Conservation (phyloP, 495 filamentous ascomycete genomes). For the Cercophora newfieldiana region DNA sequence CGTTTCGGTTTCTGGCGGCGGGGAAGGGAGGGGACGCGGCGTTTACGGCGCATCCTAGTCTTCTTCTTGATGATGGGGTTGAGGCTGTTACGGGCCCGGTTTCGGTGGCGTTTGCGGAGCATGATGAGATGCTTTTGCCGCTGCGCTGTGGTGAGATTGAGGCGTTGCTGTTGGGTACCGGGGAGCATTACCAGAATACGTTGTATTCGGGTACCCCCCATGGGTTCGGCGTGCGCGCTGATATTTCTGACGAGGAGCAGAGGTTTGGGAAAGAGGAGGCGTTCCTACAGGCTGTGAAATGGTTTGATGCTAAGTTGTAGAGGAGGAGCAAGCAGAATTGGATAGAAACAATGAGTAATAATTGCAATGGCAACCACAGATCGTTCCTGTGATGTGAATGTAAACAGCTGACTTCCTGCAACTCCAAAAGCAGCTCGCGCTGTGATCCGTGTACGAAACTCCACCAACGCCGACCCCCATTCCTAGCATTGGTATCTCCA, state of each 20-base stretch:
- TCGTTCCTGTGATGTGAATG: too few relatives aligned
- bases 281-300: slow-evolving; percentile 68
- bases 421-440: not conserved
- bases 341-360: too few relatives aligned
- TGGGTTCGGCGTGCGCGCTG: slow-evolving; percentile 69
- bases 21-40: slow-evolving; percentile 57
- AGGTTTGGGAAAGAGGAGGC: slow-evolving; percentile 77
- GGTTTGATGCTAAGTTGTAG: slow-evolving; percentile 53
- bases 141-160: slow-evolving; percentile 57
- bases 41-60: slow-evolving; percentile 68
- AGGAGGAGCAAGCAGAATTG: too few relatives aligned
- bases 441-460: not conserved
- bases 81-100: slow-evolving; percentile 60
- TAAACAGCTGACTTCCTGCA: too few relatives aligned
- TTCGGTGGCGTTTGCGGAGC: slow-evolving; percentile 67
- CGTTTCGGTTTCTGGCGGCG: slow-evolving; percentile 43
- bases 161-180: slow-evolving; percentile 34
- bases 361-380: too few relatives aligned
- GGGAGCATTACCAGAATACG: slow-evolving; percentile 61
- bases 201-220: slow-evolving; percentile 66
- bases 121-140: slow-evolving; percentile 62
- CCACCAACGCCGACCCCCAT: not conserved
- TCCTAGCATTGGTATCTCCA: not conserved
- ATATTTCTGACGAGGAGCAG: slow-evolving; percentile 55
- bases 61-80: slow-evolving; percentile 65